Base-by-base conservation (phyloP, 148 eudicot genomes). In the Dianthus caryophyllus region DNA sequence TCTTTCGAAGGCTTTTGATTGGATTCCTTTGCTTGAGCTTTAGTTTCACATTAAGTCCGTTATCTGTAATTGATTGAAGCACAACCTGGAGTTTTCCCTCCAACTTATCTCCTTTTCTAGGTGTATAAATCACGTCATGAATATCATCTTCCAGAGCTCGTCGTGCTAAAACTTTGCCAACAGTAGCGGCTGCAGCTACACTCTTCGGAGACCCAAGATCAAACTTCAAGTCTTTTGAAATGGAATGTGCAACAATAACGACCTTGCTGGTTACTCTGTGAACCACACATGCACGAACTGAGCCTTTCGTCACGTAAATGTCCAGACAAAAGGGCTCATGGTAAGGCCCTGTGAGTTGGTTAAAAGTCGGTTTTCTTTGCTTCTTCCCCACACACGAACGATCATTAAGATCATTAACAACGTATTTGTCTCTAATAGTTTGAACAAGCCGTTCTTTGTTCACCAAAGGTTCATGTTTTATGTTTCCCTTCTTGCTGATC, bases 241-340 rank as follows among this genome's bases (percentile, higher is more conserved):
- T 93, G 15, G 98, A 93, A 83, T 93, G 94, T 14, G 98, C 88
- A 64, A 89, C 98, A 61, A 74, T 89, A 24, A 93, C 96, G 43
- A 93, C 98, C 53, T 89, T 89, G 84, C 98, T 93, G 31, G 98
- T 89, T 7, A 81, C 91, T 50, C 98, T 82, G 68, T 93, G 98
- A 66, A 93, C 82, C 39, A 93, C 77, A 75, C 94, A 84, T 46
- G 98, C 98, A 58, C 98, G 89, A 10, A 87, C 91, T 43, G 98
- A 93, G 24, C 86, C 91, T 71, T 83, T 93, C 0, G 98, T 82
- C 68, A 93, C 73, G 31, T 78, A 79, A 50, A 89, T 78, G 72
- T 93, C 98, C 60, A 93, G 78, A 67, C 98, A 93, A 78, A 93
- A 93, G 4, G 98, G 98, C 65, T 93, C 96, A 43, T 87, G 94